Evolutionary conservation across 2,329 filamentous ascomycete genomes (phyloP).

Genomic region (Fusarium dlaminii): DNA sequence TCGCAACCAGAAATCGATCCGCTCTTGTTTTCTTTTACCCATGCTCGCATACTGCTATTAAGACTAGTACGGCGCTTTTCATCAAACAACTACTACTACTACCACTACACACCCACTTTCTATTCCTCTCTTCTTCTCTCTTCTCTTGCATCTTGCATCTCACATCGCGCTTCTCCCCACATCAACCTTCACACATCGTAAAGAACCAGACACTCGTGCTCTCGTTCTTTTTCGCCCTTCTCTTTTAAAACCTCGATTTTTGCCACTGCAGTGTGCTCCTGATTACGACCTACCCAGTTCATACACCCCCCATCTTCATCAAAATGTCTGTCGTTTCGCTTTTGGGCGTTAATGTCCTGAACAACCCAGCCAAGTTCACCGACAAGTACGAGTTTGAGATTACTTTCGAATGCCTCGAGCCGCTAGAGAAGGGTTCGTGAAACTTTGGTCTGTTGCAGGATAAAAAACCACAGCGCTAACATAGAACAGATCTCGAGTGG

Average conservation of each 20-base stretch:
- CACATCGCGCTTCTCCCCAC: slow-evolving; percentile 9
- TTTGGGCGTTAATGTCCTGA: slow-evolving; percentile 92
- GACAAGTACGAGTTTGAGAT: slow-evolving; percentile 98
- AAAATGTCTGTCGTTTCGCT: slow-evolving; percentile 95
- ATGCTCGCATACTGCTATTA: slow-evolving; percentile 7
- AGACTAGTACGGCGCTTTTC: slow-evolving; percentile 21
- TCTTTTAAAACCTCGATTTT: background rate
- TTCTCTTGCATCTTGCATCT: slow-evolving; percentile 5
- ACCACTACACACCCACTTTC: slow-evolving; percentile 5
- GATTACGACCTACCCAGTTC: background rate
- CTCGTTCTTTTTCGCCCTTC: background rate
- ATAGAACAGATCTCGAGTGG: slow-evolving; percentile 87
- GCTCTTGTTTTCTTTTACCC: slow-evolving; percentile 38
- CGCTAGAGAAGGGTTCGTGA: slow-evolving; percentile 83
- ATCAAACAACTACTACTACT: slow-evolving; percentile 16
- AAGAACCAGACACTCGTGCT: slow-evolving; percentile 3
- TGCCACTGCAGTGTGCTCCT: background rate
- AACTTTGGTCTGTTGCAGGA: background rate
- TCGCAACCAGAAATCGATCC: slow-evolving; percentile 39
- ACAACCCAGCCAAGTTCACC: slow-evolving; percentile 95
- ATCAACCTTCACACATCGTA: slow-evolving; percentile 4
- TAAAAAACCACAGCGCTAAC: slow-evolving; percentile 27
- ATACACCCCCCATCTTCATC: slow-evolving; percentile 21
- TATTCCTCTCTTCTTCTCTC: background rate
- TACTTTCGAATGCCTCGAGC: slow-evolving; percentile 97